Conservation (phyloP, 768 basidiomycete species). For the Hypholoma fasciculare region DNA sequence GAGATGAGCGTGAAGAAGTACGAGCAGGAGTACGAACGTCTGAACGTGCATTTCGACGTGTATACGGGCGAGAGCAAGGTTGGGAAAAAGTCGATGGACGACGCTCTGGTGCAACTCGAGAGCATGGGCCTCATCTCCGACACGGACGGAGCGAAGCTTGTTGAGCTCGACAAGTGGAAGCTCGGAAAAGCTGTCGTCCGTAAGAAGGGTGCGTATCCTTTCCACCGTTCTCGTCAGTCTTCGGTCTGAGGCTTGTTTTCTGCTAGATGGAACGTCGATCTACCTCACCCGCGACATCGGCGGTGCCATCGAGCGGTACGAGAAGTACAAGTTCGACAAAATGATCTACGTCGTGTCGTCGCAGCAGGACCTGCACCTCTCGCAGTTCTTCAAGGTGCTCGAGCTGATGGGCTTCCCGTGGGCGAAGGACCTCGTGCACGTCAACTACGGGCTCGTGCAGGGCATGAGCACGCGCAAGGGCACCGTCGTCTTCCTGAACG, state of each 20-base stretch:
- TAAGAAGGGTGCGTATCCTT: conserved; percentile 63
- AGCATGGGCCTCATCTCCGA: conserved; percentile 77
- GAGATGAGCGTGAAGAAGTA: conserved; percentile 90
- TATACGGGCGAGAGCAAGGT: conserved; percentile 92
- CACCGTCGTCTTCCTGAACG: conserved; percentile 92
- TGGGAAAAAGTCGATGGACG: conserved; percentile 69
- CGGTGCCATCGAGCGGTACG: conserved; percentile 89
- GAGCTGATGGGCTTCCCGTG: conserved; percentile 88
- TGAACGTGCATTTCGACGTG: conserved; percentile 90
- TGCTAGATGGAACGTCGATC: conserved; percentile 85
- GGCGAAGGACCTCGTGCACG: conserved; percentile 80
- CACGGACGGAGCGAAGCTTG: conserved; percentile 77
- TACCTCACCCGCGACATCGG: conserved; percentile 96
- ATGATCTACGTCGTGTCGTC: conserved; percentile 94
- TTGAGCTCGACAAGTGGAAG: conserved; percentile 89
- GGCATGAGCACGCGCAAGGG: conserved; percentile 96
- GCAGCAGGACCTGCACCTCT: conserved; percentile 83
- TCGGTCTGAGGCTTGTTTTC: background rate
- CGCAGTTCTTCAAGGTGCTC: conserved; percentile 93
- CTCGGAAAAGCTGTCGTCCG: conserved; percentile 88
- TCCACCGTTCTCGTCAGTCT: background rate
- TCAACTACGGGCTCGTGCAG: conserved; percentile 89
- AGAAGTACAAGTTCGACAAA: conserved; percentile 82
- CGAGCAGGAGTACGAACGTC: conserved; percentile 78
- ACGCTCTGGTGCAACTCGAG: conserved; percentile 66